Conservation (phyloP, 179 eudicot species). For the Beta macrorhiza region DNA sequence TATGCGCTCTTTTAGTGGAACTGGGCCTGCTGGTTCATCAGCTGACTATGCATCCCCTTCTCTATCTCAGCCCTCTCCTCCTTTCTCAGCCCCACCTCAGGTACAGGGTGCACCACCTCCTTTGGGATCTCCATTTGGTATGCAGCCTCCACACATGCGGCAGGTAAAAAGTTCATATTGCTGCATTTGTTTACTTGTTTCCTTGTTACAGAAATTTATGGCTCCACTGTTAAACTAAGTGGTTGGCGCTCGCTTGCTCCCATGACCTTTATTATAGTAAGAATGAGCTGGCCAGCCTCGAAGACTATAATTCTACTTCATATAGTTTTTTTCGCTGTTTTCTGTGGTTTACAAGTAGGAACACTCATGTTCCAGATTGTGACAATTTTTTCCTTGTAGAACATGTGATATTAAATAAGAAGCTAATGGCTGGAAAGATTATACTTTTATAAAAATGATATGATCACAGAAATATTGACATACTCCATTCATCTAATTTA, state of each 20-base stretch:
- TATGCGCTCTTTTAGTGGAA: slow-evolving; percentile 51
- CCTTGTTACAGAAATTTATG: neutral
- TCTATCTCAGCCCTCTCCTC: slow-evolving; percentile 43
- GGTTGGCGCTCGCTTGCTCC: neutral
- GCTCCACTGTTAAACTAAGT: neutral
- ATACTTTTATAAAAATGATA: neutral
- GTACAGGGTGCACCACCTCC: slow-evolving; percentile 41
- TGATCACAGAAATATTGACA: neutral
- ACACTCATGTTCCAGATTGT: no score
- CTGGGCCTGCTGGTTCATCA: slow-evolving; percentile 44
- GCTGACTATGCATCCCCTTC: slow-evolving; percentile 34
- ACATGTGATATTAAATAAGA: neutral
- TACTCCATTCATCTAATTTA: neutral
- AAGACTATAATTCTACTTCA: neutral
- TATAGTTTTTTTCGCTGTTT: neutral
- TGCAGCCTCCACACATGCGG: slow-evolving; percentile 55
- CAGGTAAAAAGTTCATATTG: slow-evolving; percentile 47
- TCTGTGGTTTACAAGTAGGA: neutral
- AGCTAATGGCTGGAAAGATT: neutral
- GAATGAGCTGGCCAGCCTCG: neutral
- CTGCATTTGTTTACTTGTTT: slow-evolving; percentile 5
- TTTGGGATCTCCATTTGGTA: slow-evolving; percentile 55
- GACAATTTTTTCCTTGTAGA: neutral
- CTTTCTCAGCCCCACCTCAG: slow-evolving; percentile 41
- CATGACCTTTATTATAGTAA: neutral